These are phyloP conservation scores for Mycocalia duriaeana DNA, from an alignment of 1,284 basidiomycete genomes.

Conservation along the genomic window DNA sequence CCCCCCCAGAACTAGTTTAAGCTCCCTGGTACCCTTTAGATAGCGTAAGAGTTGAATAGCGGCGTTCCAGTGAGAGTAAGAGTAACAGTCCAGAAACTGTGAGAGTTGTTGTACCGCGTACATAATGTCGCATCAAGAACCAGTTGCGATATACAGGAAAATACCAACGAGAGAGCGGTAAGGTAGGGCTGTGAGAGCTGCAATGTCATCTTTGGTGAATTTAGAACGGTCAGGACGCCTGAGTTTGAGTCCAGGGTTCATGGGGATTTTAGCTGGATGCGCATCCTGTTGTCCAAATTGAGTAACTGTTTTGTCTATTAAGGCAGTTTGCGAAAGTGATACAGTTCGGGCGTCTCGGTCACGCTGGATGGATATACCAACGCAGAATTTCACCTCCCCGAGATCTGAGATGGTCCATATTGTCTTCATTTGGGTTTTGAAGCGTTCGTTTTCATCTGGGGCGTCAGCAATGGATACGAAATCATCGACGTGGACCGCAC, in stretches of 20 bases:
- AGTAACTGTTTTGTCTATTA: slow-evolving; percentile 30
- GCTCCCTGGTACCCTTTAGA: neutral
- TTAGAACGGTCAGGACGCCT: slow-evolving; percentile 4
- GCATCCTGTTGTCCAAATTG: slow-evolving; percentile 26
- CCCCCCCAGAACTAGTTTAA: neutral
- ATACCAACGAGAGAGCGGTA: slow-evolving; percentile 31
- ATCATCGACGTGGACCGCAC: slow-evolving; percentile 28
- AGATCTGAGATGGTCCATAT: slow-evolving; percentile 27
- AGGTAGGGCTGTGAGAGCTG: slow-evolving; percentile 9
- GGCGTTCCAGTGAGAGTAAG: neutral
- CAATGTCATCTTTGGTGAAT: slow-evolving; percentile 6
- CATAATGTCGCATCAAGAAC: slow-evolving; percentile 37
- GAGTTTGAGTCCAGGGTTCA: slow-evolving; percentile 13
- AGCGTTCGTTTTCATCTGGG: slow-evolving; percentile 13
- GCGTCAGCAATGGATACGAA: slow-evolving; percentile 21
- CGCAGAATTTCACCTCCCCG: slow-evolving; percentile 15
- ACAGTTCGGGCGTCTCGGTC: slow-evolving; percentile 20
- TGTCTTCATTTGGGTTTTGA: slow-evolving; percentile 21
- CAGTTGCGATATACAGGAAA: slow-evolving; percentile 31
- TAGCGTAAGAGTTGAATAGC: neutral
- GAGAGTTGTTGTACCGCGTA: slow-evolving; percentile 17
- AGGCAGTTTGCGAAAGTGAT: slow-evolving; percentile 30
- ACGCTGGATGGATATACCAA: slow-evolving; percentile 28
- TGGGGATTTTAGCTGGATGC: slow-evolving; percentile 9
- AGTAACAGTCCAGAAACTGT: neutral